Base-by-base conservation (phyloP, 352 stramenopile species). In the Phytophthora quininea region DNA sequence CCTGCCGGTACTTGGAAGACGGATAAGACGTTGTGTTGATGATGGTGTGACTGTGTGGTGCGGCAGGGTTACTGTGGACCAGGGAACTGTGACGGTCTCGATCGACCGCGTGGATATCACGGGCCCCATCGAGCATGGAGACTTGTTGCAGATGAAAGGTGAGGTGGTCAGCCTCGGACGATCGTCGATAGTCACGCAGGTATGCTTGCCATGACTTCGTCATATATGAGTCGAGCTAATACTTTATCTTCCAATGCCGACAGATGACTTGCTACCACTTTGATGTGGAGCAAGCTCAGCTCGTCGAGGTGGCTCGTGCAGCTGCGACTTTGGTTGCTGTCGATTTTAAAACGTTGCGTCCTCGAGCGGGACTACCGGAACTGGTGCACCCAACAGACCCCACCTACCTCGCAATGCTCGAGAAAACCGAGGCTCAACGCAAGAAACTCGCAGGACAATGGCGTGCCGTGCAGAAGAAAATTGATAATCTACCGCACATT, bases 21-120 rank as follows among this genome's bases (percentile, higher is more conserved):
- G 19, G 19, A 24, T 0, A 24, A 24, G 35, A 40, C 35, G 35
- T 11, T 11, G 35, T 40, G 35, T 37, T 11, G 35, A 6, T 40
- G 6, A 40, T 40, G 35, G 35, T 40, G 6, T 40, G 35, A 40
- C 35, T 11, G 27, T 51, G 40, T 43, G 32, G 12, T 56, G 46
- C 14, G n/a, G 46, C 19, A 68, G 61, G 58, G 53, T 68, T 31
- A 58, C 52, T 27, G 47, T 69, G 5, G 61, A 63, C 30, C 61
- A 83, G 59, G 67, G 67, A 14, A 84, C 86, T 38, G 82, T 79
- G 32, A 90, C 82, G 5, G 78, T 90, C 53, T 85, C 77, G 8
- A 68, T 90, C n/a, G 82, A 90, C 37, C 82, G 79, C 35, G 77
- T 90, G 4, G 79, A 87, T 48, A 85, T 88, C 58, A 79, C 74